Evolutionary conservation across 2,329 filamentous ascomycete species (phyloP), one percentile per base, ranked within the genome.

Genomic region (Chaetomiaceae sp.): DNA sequence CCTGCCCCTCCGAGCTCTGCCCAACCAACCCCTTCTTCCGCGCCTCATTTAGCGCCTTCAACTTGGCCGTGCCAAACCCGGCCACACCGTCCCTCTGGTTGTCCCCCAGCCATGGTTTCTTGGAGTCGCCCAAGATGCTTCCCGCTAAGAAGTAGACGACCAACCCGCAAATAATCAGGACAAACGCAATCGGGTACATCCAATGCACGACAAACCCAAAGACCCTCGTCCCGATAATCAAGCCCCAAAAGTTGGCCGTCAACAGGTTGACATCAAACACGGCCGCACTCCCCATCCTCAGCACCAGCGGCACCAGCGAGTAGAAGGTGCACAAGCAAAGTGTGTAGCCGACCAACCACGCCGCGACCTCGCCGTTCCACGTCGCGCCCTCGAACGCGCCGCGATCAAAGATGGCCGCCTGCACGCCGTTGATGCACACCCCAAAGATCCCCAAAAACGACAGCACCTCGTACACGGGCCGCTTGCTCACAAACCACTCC

Each of bases 251-350:
- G 73, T 95, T 96, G 63, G 85, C 89, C 2, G 94, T 97, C 55
- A 99, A 77, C 60, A 99, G 76, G 7, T 87, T 92, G 65, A 97
- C 95, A 71, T 99, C 95, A 76, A 96, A 95, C 73, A 99, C 96
- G 18, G 91, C 92, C 2, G 94, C 94, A 14, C 83, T 88, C 25
- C 87, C 87, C 74, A 97, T 87, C 60, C 94, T 89, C 71, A 97
- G 85, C 58, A 99, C 79, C 50, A 97, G 73, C 0, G 94, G 94
- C 0, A 88, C 90, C 3, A 94, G 76, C 7, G 85, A 84, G 75
- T 99, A 99, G 73, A 99, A 99, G 55, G 94, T 73, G 49, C 80
- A 76, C 20, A 99, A 78, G 55, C 85, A 84, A 16, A 96, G 71
- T 0, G 94, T 97, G 71, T 92, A 99, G 1, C 92, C 94, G n/a